phyloP scores from a whole-genome alignment of 371 early-diverging fungal species.

The Saksenaea vasiformis region DNA sequence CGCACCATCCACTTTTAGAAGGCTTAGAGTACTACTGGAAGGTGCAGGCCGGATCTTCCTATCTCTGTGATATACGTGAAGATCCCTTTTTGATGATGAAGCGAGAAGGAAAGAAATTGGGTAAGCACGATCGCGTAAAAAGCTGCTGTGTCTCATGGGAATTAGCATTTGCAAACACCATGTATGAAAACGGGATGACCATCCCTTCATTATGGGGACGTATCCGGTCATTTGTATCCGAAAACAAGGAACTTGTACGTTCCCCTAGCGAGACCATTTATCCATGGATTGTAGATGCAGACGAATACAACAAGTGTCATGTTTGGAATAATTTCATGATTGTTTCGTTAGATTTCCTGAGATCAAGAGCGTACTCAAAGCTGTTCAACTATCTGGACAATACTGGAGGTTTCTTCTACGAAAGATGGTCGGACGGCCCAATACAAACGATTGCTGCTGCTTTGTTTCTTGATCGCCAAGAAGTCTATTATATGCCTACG shows the following conservation, averaged over 20 bases:
- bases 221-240: constrained; percentile 51
- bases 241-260: constrained; percentile 29
- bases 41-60: constrained; percentile 37
- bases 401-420: constrained; percentile 91
- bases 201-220: constrained; percentile 74
- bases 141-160: neutral
- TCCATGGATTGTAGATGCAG: constrained; percentile 30
- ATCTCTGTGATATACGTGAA: constrained; percentile 31
- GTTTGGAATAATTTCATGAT: constrained; percentile 65
- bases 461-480: constrained; percentile 59
- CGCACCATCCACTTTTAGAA: constrained; percentile 50
- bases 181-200: constrained; percentile 76
- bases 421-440: constrained; percentile 61
- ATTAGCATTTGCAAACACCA: constrained; percentile 65
- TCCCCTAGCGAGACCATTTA: constrained; percentile 22
- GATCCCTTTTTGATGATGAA: constrained; percentile 45
- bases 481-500: constrained; percentile 15
- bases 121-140: constrained; percentile 24
- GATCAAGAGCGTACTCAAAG: constrained; percentile 60
- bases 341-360: constrained; percentile 30
- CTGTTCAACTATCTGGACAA: constrained; percentile 82
- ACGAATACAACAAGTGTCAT: constrained; percentile 69
- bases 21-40: constrained; percentile 46
- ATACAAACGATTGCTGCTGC: constrained; percentile 84
- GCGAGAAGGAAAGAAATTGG: constrained; percentile 56